These are phyloP conservation scores for Triglochin maritima DNA, from an alignment of 106 monocot species.

Conservation along the genomic window DNA sequence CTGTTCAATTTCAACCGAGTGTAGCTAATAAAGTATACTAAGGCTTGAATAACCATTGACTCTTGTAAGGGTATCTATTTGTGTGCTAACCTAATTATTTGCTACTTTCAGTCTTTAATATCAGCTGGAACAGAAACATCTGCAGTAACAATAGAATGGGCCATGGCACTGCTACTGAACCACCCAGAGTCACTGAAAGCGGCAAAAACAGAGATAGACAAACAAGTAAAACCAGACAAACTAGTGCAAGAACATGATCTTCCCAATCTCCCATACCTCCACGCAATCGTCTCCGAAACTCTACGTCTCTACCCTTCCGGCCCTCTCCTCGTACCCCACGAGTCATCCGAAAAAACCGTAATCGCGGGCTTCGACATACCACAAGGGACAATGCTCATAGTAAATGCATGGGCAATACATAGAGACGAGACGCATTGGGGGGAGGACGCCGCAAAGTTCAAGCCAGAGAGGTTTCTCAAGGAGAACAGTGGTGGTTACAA, in stretches of 20 bases:
- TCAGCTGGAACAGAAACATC: conserved; percentile 6
- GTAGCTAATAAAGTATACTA: no score
- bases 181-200: conserved; percentile 2
- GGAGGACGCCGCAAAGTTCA: conserved; percentile 7
- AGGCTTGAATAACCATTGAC: background rate
- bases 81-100: background rate
- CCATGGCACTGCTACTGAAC: conserved; percentile 7
- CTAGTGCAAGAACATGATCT: conserved; percentile 4
- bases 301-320: conserved; percentile 11
- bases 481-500: conserved; percentile 3
- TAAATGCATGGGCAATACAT: background rate
- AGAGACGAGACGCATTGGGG: conserved; percentile 6
- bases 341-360: background rate
- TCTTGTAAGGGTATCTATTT: background rate
- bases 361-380: conserved; percentile 1
- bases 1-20: no score
- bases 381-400: background rate
- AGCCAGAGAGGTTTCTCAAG: conserved; percentile 18
- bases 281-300: conserved; percentile 4
- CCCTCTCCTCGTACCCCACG: conserved; percentile 11
- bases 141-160: conserved; percentile 7
- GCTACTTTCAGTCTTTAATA: background rate
- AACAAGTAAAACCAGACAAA: background rate
- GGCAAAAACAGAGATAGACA: conserved; percentile 2
- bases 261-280: conserved; percentile 5